Conservation (phyloP, 2,329 filamentous ascomycete genomes). For the Ascocoryne sarcoides region DNA sequence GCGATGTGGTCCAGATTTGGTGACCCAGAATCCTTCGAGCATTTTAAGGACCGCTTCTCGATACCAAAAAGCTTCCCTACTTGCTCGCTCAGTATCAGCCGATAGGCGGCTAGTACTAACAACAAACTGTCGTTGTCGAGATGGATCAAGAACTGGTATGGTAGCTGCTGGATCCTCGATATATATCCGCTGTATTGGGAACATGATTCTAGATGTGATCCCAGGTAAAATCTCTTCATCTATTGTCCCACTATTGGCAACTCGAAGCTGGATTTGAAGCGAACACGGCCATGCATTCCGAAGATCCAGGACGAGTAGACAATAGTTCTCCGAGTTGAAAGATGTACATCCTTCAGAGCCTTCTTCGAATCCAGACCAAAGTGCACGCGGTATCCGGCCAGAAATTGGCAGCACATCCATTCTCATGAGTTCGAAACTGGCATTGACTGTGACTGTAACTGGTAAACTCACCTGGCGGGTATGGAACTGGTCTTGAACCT, state of each 20-base stretch:
- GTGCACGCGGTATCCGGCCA: slow-evolving; percentile 50
- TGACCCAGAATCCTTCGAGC: slow-evolving; percentile 64
- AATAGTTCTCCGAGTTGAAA: slow-evolving; percentile 53
- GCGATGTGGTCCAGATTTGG: slow-evolving; percentile 37
- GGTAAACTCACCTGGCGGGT: slow-evolving; percentile 76
- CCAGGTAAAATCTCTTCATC: slow-evolving; percentile 53
- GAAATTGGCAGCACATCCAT: slow-evolving; percentile 72
- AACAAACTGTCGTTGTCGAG: slow-evolving; percentile 84
- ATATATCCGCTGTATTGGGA: slow-evolving; percentile 68
- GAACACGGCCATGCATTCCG: slow-evolving; percentile 85
- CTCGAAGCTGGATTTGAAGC: slow-evolving; percentile 55
- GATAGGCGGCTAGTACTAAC: slow-evolving; percentile 73
- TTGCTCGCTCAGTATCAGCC: slow-evolving; percentile 68
- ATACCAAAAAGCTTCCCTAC: slow-evolving; percentile 85
- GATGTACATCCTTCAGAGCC: slow-evolving; percentile 23
- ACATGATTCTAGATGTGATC: slow-evolving; percentile 63
- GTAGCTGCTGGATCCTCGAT: slow-evolving; percentile 67
- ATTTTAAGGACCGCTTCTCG: slow-evolving; percentile 68
- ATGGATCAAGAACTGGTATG: slow-evolving; percentile 72
- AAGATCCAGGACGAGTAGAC: slow-evolving; percentile 72
- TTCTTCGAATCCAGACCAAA: slow-evolving; percentile 41
- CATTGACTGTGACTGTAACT: slow-evolving; percentile 83
- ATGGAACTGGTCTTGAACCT: slow-evolving; percentile 66
- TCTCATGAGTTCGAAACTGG: slow-evolving; percentile 72
- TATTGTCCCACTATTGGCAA: slow-evolving; percentile 19